Evolutionary conservation across 1,139 yeast genomes (phyloP).

Genomic region (Spathaspora sp.): DNA sequence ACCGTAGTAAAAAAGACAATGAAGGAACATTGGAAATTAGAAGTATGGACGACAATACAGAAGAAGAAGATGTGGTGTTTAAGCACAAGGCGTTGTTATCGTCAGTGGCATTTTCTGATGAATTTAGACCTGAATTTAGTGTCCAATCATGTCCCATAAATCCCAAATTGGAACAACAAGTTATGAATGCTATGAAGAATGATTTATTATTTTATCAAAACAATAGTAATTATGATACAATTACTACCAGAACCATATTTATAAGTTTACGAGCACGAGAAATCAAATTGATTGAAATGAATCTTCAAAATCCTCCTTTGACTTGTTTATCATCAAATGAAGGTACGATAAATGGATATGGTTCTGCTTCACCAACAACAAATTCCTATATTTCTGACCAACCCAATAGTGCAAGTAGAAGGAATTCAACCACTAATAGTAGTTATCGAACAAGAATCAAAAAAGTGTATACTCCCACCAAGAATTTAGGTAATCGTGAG

Average conservation of each 20-base stretch:
- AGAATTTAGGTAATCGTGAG: slow-evolving; percentile 33
- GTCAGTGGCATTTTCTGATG: slow-evolving; percentile 50
- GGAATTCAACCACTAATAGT: slow-evolving; percentile 9
- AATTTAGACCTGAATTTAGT: slow-evolving; percentile 51
- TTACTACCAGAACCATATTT: slow-evolving; percentile 38
- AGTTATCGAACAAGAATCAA: slow-evolving; percentile 38
- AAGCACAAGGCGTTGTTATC: slow-evolving; percentile 32
- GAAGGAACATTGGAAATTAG: slow-evolving; percentile 2
- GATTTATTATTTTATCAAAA: slow-evolving; percentile 49
- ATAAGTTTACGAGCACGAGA: slow-evolving; percentile 58
- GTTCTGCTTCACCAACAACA: slow-evolving; percentile 3
- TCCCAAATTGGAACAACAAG: slow-evolving; percentile 52
- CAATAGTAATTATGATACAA: slow-evolving; percentile 31
- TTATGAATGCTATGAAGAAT: slow-evolving; percentile 53
- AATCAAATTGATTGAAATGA: slow-evolving; percentile 52
- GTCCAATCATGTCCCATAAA: slow-evolving; percentile 51
- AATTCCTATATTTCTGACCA: slow-evolving; percentile 1
- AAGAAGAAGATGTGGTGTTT: slow-evolving; percentile 13
- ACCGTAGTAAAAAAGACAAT: slow-evolving; percentile 2
- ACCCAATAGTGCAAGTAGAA: slow-evolving; percentile 1
- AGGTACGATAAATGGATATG: neutral
- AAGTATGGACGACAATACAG: neutral
- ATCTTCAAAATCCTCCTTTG: slow-evolving; percentile 14
- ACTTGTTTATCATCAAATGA: neutral
- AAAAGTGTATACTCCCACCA: slow-evolving; percentile 36